phyloP scores from a whole-genome alignment of 192 early-diverging fungal genomes.

The Jimgerdemannia flammicorona region DNA sequence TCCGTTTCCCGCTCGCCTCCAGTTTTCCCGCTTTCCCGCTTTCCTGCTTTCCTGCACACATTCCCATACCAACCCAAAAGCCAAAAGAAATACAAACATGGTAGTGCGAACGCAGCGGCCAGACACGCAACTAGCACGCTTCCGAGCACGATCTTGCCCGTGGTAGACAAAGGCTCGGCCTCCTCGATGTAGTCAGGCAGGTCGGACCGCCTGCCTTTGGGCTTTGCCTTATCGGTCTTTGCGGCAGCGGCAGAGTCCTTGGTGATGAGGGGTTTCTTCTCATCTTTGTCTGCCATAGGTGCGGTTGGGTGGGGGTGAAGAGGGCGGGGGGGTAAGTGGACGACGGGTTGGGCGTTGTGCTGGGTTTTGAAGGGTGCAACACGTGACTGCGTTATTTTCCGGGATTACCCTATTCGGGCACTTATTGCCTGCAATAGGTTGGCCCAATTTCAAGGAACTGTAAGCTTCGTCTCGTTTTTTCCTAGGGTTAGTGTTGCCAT shows the following conservation, averaged over 20 bases:
- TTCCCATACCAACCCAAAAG: too few relatives aligned
- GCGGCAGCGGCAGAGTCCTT: not conserved
- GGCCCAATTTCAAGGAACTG: too few relatives aligned
- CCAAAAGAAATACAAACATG: not conserved
- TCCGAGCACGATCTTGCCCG: not conserved
- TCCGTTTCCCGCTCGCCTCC: too few relatives aligned
- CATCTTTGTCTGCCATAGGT: not conserved
- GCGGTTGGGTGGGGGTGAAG: not conserved
- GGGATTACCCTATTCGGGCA: not conserved
- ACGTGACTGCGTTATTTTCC: not conserved
- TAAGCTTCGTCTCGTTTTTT: too few relatives aligned
- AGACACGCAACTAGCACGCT: not conserved
- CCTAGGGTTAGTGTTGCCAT: too few relatives aligned
- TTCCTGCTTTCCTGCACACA: too few relatives aligned
- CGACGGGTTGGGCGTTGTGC: not conserved
- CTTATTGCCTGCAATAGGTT: not conserved
- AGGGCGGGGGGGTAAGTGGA: not conserved
- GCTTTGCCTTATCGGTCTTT: not conserved
- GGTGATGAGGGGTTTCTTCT: not conserved
- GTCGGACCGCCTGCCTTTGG: not conserved
- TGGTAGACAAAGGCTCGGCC: not conserved
- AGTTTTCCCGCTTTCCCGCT: too few relatives aligned
- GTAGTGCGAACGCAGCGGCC: not conserved
- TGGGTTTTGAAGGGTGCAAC: not conserved
- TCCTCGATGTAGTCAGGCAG: not conserved